phyloP scores from a whole-genome alignment of 2,329 filamentous ascomycete genomes.

The Hymenoscyphus scutula region DNA sequence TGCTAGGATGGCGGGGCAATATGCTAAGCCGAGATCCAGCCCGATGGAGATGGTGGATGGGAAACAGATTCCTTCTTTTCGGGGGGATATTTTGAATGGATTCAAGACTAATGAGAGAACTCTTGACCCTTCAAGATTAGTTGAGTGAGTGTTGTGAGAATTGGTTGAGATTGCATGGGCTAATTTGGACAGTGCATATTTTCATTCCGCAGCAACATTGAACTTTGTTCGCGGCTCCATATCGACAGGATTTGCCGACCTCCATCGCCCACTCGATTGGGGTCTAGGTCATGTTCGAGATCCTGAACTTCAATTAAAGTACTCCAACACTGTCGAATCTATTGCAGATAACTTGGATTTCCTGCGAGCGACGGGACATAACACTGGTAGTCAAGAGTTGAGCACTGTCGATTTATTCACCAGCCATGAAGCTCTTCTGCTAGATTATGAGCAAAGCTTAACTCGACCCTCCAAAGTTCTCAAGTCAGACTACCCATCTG shows the following conservation, averaged over 20 bases:
- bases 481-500: slow-evolving; percentile 30
- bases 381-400: slow-evolving; percentile 71
- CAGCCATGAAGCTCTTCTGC: slow-evolving; percentile 87
- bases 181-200: slow-evolving; percentile 68
- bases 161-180: background rate
- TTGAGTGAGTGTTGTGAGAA: slow-evolving; percentile 50
- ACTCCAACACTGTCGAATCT: slow-evolving; percentile 77
- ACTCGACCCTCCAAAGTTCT: slow-evolving; percentile 74
- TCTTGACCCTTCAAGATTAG: slow-evolving; percentile 79
- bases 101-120: slow-evolving; percentile 72
- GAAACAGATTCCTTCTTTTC: slow-evolving; percentile 80
- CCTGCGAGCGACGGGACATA: slow-evolving; percentile 89
- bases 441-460: slow-evolving; percentile 90
- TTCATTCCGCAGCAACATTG: slow-evolving; percentile 89
- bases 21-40: slow-evolving; percentile 90
- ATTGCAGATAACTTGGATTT: slow-evolving; percentile 91
- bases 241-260: slow-evolving; percentile 84
- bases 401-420: slow-evolving; percentile 94
- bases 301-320: slow-evolving; percentile 78
- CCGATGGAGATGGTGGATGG: slow-evolving; percentile 81
- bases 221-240: slow-evolving; percentile 89
- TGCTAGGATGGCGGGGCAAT: slow-evolving; percentile 94
- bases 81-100: slow-evolving; percentile 94
- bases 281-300: slow-evolving; percentile 87
- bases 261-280: slow-evolving; percentile 94